phyloP scores from a whole-genome alignment of 2,329 filamentous ascomycete genomes.

The Fusarium algeriense region DNA sequence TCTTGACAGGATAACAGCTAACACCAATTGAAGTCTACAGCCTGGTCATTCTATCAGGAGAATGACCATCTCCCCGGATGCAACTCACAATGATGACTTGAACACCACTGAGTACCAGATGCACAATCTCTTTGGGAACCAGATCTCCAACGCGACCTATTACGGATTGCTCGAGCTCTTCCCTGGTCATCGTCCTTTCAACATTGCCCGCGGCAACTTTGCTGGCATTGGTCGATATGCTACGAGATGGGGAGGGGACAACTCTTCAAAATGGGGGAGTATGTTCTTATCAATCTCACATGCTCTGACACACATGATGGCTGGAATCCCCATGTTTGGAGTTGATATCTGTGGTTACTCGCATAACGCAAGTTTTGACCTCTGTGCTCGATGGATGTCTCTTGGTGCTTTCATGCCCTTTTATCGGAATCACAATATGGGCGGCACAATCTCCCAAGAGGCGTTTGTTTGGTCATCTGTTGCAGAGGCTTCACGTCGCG shows the following conservation, averaged over 20 bases:
- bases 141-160: constrained; percentile 2
- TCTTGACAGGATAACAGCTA: neutral
- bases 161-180: neutral
- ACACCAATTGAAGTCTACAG: neutral
- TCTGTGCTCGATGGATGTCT: constrained; percentile 3
- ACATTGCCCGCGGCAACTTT: constrained; percentile 19
- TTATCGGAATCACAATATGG: constrained; percentile 4
- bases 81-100: neutral
- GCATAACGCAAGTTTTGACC: neutral
- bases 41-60: constrained; percentile 1
- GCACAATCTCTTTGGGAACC: constrained; percentile 1
- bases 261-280: constrained; percentile 21
- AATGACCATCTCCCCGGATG: constrained; percentile 6
- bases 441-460: neutral
- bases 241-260: constrained; percentile 13
- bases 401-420: constrained; percentile 2
- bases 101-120: constrained; percentile 2
- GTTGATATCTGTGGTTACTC: constrained; percentile 1
- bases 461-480: neutral
- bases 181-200: constrained; percentile 11
- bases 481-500: constrained; percentile 8
- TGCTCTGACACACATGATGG: constrained; percentile 1
- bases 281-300: constrained; percentile 16
- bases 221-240: constrained; percentile 18
- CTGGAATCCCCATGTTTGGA: neutral